Evolutionary conservation across 176 grass and related monocot genomes (phyloP), one percentile per base, ranked within the genome.

Genomic region (Zea luxurians): DNA sequence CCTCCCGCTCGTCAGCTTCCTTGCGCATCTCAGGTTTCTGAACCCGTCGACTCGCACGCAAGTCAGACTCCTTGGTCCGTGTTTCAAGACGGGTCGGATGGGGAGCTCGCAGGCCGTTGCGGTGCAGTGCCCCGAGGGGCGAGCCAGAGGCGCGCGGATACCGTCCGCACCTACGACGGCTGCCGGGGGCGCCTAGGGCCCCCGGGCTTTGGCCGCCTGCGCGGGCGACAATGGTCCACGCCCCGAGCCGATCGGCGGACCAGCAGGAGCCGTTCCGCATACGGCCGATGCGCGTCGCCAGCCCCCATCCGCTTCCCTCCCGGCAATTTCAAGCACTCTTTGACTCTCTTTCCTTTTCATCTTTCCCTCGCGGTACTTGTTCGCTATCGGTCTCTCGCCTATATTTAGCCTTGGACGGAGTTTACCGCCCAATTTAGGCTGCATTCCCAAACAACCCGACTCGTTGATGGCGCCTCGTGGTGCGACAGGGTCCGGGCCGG

Each of bases 331-430:
- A 84, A 88, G 86, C 76, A 88, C 86, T 89, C 76, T 84, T 89
- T 89, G 86, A 84, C 86, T 88, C 81, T 88, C 86, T 88, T 88
- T 88, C 69, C 50, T 88, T 84, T 84, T 88, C 81, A 88, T 88
- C 81, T 88, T 88, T 88, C 75, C 82, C 87, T 89, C 64, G 82
- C 77, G 82, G 70, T 89, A 89, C 50, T 53, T 53, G 50, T 53
- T 53, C 50, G 15, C 50, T 27, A 27, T 53, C 77, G 84, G 84
- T 87, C 88, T 65, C 84, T 91, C 70, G 62, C 80, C 83, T 7
- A 42, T 86, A 90, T 90, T 90, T 86, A 86, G 83, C 88, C 78
- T 90, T 83, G 83, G 83, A 86, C 70, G 27, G 49, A 81, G 72
- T 90, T 74, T 90, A 90, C 69, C 83, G 64, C 82, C 73, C 44